These are phyloP conservation scores for Gardenia jasminoides DNA, from an alignment of 257 asterid genomes.

Conservation along the genomic window DNA sequence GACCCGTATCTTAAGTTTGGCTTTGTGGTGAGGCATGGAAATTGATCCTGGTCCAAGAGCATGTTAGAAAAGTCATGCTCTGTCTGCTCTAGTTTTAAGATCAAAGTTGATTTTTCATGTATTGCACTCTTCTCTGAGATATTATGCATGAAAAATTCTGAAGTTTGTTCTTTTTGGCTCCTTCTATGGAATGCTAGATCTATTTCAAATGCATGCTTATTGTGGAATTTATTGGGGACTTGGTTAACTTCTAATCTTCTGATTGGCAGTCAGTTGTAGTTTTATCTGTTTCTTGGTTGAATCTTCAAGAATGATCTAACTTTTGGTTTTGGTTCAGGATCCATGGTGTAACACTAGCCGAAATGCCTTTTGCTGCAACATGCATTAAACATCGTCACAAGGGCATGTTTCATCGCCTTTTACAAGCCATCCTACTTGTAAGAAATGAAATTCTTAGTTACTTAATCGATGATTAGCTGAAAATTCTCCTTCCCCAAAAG, in stretches of 20 bases:
- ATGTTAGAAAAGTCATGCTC: not conserved
- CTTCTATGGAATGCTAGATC: not conserved
- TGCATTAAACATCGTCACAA: constrained; percentile 87
- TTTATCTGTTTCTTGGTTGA: not conserved
- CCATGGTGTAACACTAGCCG: constrained; percentile 90
- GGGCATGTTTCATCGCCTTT: constrained; percentile 89
- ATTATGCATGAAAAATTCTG: not conserved
- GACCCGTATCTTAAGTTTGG: too few species aligned
- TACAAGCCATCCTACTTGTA: constrained; percentile 78
- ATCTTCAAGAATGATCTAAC: not conserved
- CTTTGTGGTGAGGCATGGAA: too few species aligned
- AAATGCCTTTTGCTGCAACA: constrained; percentile 93
- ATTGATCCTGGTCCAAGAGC: too few species aligned
- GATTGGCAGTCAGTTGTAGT: not conserved
- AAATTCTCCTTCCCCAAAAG: too few species aligned
- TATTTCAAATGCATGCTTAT: not conserved
- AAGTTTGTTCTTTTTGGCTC: not conserved
- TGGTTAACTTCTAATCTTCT: not conserved
- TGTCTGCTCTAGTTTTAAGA: not conserved
- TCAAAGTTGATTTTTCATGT: not conserved
- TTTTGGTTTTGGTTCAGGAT: constrained; percentile 51
- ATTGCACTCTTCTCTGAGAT: not conserved
- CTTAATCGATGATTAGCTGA: too few species aligned
- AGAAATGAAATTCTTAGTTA: not conserved
- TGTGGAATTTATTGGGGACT: not conserved